A percentile compares a stretch with the other conserved stretches of the same genome.
Evolutionary conservation across 2,329 filamentous ascomycete species (phyloP).

Genomic region (Fusarium poae): DNA sequence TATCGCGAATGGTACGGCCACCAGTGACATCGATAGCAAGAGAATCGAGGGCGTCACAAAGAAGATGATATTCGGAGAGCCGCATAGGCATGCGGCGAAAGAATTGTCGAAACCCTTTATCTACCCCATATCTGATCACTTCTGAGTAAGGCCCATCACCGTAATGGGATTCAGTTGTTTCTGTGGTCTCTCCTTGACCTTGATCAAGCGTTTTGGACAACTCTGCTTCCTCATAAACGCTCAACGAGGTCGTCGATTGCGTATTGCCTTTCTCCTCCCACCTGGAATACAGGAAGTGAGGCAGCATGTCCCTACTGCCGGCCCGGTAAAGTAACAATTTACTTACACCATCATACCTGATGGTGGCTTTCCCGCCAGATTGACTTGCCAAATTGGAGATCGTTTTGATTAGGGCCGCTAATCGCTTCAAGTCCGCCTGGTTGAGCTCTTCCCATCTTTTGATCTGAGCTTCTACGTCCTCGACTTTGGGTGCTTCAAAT

Average conservation of each 20-base stretch:
- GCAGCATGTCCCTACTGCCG: not conserved
- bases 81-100: constrained; percentile 4
- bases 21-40: not conserved
- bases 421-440: not conserved
- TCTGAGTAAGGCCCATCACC: not conserved
- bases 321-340: not conserved
- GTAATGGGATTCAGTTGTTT: not conserved
- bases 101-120: constrained; percentile 1
- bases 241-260: not conserved
- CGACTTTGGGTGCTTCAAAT: not conserved
- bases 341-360: not conserved
- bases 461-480: not conserved
- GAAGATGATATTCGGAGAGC: not conserved
- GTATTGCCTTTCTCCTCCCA: not conserved
- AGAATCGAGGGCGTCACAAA: constrained; percentile 1
- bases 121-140: not conserved
- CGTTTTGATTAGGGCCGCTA: not conserved
- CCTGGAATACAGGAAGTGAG: not conserved
- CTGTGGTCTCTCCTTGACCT: not conserved
- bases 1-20: not conserved
- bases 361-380: not conserved
- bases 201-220: not conserved
- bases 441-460: not conserved
- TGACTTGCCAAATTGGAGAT: not conserved
- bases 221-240: not conserved